phyloP scores from a whole-genome alignment of 257 asterid species.

The Solanum clarkiae region DNA sequence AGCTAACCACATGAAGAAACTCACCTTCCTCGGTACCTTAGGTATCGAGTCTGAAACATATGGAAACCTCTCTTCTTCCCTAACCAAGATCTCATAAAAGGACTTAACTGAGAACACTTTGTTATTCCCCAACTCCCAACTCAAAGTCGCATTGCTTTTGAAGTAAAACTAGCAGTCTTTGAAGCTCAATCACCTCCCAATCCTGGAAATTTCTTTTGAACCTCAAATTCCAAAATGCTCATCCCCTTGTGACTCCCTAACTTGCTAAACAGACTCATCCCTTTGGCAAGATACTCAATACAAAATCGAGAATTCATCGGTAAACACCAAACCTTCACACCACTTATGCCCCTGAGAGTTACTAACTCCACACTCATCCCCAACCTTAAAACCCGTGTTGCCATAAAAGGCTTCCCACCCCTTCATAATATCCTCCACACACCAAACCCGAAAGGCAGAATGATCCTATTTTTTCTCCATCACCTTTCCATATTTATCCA shows the following conservation, averaged over 20 bases:
- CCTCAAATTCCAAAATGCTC: not conserved
- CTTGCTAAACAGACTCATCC: not conserved
- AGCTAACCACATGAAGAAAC: not conserved
- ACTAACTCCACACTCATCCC: not conserved
- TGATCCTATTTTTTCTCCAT: not conserved
- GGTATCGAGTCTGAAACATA: not conserved
- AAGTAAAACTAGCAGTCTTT: no score
- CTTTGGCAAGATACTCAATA: not conserved
- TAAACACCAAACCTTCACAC: not conserved
- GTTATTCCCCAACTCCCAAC: not conserved
- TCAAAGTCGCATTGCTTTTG: not conserved
- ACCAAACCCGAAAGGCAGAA: not conserved
- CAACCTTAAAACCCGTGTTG: not conserved
- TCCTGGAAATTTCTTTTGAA: no score
- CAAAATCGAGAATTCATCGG: not conserved
- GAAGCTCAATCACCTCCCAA: no score
- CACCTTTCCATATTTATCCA: not conserved
- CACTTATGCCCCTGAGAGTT: not conserved
- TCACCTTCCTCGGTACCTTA: not conserved
- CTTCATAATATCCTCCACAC: not conserved
- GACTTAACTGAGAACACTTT: not conserved
- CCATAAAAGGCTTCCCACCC: not conserved
- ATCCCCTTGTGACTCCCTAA: not conserved
- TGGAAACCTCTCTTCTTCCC: not conserved
- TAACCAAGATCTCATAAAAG: not conserved